Evolutionary conservation across 2,329 filamentous ascomycete species (phyloP).

Genomic region (Nigrospora oryzae): DNA sequence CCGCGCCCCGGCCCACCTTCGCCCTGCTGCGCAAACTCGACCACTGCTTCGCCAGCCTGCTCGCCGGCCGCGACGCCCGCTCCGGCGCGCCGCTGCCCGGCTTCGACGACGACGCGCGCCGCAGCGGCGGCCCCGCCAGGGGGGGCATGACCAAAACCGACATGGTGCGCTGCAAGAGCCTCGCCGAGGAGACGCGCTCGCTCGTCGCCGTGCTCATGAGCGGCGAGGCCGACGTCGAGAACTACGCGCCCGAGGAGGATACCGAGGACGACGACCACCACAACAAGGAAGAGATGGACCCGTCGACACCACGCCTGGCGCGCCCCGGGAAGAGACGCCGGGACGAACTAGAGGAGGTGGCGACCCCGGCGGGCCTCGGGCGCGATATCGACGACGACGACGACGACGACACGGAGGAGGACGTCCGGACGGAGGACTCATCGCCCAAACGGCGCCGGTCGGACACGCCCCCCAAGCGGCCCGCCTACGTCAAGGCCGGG

Average conservation of each 20-base stretch:
- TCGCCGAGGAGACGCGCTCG: slow-evolving; percentile 69
- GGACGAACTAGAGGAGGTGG: background rate
- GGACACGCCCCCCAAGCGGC: background rate
- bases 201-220: slow-evolving; percentile 62
- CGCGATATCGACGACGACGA: background rate
- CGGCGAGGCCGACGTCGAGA: slow-evolving; percentile 36
- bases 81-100: slow-evolving; percentile 61
- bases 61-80: slow-evolving; percentile 59
- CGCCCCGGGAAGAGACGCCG: background rate
- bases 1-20: slow-evolving; percentile 61
- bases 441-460: slow-evolving; percentile 7
- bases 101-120: slow-evolving; percentile 51
- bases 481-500: no score
- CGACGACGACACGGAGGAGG: slow-evolving; percentile 5
- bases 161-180: slow-evolving; percentile 77
- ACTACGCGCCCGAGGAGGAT: slow-evolving; percentile 14
- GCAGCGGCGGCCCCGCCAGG: no score
- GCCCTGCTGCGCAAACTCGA: slow-evolving; percentile 70
- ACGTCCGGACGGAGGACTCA: slow-evolving; percentile 3
- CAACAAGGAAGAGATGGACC: background rate
- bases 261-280: background rate
- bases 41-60: slow-evolving; percentile 69
- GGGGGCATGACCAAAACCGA: slow-evolving; percentile 70
- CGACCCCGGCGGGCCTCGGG: background rate
- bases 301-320: background rate